These are phyloP conservation scores for Acer negundo DNA, from an alignment of 345 rosid species.

Conservation along the genomic window DNA sequence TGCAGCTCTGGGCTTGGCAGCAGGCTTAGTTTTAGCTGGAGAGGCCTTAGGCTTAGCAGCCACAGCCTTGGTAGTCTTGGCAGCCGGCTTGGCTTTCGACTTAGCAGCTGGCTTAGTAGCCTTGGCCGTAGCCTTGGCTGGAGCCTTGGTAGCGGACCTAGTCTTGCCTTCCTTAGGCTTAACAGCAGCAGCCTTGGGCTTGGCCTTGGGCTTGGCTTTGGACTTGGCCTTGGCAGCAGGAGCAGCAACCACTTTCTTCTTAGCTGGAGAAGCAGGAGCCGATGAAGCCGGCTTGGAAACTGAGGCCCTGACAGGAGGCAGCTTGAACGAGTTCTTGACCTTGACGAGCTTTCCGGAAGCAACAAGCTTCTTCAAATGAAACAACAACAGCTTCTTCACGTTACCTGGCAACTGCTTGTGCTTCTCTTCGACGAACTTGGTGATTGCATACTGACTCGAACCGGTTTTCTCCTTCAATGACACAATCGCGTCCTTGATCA, in stretches of 20 bases:
- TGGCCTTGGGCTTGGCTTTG: constrained; percentile 27
- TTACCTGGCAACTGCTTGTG: constrained; percentile 60
- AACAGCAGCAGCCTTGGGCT: constrained; percentile 33
- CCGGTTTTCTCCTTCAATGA: constrained; percentile 83
- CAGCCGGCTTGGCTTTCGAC: constrained; percentile 33
- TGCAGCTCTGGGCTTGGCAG: constrained; percentile 38
- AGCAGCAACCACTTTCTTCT: constrained; percentile 35
- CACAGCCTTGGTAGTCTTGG: constrained; percentile 33
- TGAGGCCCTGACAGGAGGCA: constrained; percentile 46
- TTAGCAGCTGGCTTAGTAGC: constrained; percentile 16
- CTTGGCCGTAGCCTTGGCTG: constrained; percentile 13
- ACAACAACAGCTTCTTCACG: constrained; percentile 67
- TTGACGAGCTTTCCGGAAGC: constrained; percentile 63
- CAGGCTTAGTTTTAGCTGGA: constrained; percentile 50
- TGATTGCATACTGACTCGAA: constrained; percentile 86
- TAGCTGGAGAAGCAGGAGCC: constrained; percentile 29
- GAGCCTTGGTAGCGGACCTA: constrained; percentile 16
- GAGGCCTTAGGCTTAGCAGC: constrained; percentile 41
- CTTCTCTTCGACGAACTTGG: constrained; percentile 79
- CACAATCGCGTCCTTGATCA: constrained; percentile 72
- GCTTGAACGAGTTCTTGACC: constrained; percentile 74
- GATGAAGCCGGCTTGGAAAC: constrained; percentile 32
- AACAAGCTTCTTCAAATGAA: constrained; percentile 70
- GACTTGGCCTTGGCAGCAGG: constrained; percentile 37
- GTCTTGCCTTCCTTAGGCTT: constrained; percentile 31